Evolutionary conservation across 352 stramenopile species (phyloP).

Genomic region (Globisporangium orthogonon): DNA sequence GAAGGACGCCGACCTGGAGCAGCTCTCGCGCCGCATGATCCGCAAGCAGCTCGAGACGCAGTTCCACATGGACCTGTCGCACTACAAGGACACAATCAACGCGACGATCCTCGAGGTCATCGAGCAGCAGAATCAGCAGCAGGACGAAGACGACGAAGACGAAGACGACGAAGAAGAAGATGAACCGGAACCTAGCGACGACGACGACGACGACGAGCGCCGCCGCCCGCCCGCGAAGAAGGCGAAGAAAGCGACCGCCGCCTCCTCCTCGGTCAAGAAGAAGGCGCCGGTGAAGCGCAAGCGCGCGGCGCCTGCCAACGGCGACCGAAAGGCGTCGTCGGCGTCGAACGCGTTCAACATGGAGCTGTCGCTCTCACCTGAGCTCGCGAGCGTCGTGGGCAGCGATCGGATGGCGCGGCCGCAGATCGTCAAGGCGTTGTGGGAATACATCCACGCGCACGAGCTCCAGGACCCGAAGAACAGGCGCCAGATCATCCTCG

Average conservation of each 20-base stretch:
- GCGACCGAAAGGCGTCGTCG: slow-evolving; percentile 19
- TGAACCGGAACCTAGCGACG: slow-evolving; percentile 26
- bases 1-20: slow-evolving; percentile 72
- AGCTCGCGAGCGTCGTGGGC: slow-evolving; percentile 79
- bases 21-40: slow-evolving; percentile 84
- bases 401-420: slow-evolving; percentile 83
- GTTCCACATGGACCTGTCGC: slow-evolving; percentile 71
- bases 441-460: slow-evolving; percentile 95
- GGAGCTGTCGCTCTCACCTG: slow-evolving; percentile 65
- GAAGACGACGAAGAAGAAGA: slow-evolving; percentile 34
- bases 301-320: slow-evolving; percentile 22
- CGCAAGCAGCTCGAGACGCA: slow-evolving; percentile 79
- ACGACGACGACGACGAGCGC: slow-evolving; percentile 30
- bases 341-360: slow-evolving; percentile 68
- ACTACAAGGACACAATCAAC: slow-evolving; percentile 84
- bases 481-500: slow-evolving; percentile 90
- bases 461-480: slow-evolving; percentile 94
- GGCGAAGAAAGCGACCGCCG: slow-evolving; percentile 8
- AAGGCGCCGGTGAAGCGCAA: slow-evolving; percentile 56
- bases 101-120: slow-evolving; percentile 75
- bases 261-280: slow-evolving; percentile 33
- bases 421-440: slow-evolving; percentile 94
- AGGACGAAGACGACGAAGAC: slow-evolving; percentile 42
- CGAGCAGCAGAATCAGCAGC: slow-evolving; percentile 64
- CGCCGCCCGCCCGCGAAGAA: slow-evolving; percentile 23